Evolutionary conservation across 768 basidiomycete species (phyloP).

Genomic region (Mrakia gelida): DNA sequence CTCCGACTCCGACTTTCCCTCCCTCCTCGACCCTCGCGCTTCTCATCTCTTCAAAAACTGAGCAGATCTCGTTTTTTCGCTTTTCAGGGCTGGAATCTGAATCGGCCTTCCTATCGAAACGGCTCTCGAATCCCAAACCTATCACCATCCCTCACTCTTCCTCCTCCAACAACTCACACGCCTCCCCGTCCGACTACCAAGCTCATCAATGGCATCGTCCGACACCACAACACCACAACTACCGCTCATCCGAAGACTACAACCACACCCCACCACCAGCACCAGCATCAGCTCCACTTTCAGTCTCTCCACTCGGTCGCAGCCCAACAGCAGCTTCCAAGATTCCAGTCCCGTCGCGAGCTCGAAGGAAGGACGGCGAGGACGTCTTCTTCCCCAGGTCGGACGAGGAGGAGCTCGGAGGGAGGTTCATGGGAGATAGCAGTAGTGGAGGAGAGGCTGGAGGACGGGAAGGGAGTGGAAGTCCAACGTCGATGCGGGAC

Average conservation of each 20-base stretch:
- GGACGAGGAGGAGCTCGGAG: background rate
- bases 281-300: background rate
- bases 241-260: background rate
- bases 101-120: background rate
- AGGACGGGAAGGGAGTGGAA: background rate
- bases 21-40: background rate
- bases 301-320: background rate
- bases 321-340: background rate
- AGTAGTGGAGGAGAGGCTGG: conserved; percentile 6
- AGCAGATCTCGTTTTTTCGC: background rate
- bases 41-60: background rate
- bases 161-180: background rate
- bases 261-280: no score
- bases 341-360: background rate
- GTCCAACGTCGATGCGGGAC: background rate
- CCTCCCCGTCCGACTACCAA: background rate
- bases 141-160: background rate
- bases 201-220: conserved; percentile 13
- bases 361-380: conserved; percentile 1
- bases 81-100: conserved; percentile 1
- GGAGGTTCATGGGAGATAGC: background rate
- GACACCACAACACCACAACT: background rate
- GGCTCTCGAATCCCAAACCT: conserved; percentile 7
- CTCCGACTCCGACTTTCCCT: background rate
- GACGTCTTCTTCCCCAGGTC: background rate